Evolutionary conservation across 176 grass and related monocot species (phyloP), one percentile per base, ranked within the genome.

Genomic region (Ensete ventricosum): DNA sequence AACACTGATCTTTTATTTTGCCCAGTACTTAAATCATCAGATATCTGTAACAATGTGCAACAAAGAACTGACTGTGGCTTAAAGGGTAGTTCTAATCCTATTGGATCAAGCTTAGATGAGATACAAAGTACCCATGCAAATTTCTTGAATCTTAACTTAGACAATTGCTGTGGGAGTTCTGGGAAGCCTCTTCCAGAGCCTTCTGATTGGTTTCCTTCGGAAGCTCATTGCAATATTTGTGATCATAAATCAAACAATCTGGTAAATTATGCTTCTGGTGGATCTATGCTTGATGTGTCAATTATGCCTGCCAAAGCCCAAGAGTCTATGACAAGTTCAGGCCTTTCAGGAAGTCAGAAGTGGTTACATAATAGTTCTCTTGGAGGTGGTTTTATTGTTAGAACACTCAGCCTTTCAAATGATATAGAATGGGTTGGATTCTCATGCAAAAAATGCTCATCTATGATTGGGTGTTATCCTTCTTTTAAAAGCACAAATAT

Each of bases 361-460:
- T 83, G 48, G 67, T 8, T 84, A 76, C 71, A 64, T 51, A 94
- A 85, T 74, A 85, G 82, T 55, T 85, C 68, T 77, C 79, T 91
- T 83, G 90, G 95, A 74, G 89, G 95, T 85, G 85, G 88, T 72
- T 94, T 98, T 69, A 79, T 93, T 54, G 21, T 91, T 29, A 84
- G 68, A 78, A 81, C 88, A 52, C 78, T 80, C 80, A 93, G 93
- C 53, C 73, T 98, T 74, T 52, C 78, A 64, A 91, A 85, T 73
- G 86, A 89, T 82, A 64, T 93, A 17, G 67, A 89, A 23, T 98
- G 95, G 88, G 34, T 82, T 73, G 82, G 87, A 78, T 78, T 93
- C 87, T 55, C 81, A 1, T 98, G 95, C 81, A 78, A 73, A 77
- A 85, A 51, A 53, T 94, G 95, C 43, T 93, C 62, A 52, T 88